phyloP scores from a whole-genome alignment of 2,329 filamentous ascomycete genomes.

The Fusarium agapanthi region DNA sequence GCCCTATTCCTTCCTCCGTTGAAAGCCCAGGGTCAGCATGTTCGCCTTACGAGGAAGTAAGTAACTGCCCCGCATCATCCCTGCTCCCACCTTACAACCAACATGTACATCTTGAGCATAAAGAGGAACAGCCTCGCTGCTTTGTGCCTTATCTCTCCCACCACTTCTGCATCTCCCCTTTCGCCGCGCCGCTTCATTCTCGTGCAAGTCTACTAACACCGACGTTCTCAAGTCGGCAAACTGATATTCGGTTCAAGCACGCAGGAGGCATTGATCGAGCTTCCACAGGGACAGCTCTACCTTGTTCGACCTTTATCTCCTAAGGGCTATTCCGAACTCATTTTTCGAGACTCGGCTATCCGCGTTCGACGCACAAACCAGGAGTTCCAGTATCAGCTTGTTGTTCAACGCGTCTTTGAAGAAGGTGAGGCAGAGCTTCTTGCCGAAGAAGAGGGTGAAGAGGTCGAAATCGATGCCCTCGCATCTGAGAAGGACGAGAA shows the following conservation, averaged over 20 bases:
- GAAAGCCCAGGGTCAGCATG: conserved; percentile 42
- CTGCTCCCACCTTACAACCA: conserved; percentile 17
- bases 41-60: conserved; percentile 52
- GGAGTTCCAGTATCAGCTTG: conserved; percentile 96
- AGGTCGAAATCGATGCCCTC: conserved; percentile 79
- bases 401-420: conserved; percentile 95
- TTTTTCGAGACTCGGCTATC: conserved; percentile 96
- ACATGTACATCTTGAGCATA: conserved; percentile 18
- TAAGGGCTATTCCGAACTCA: conserved; percentile 98
- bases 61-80: conserved; percentile 39
- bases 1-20: background rate
- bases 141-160: conserved; percentile 3
- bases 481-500: conserved; percentile 92
- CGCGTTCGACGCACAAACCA: conserved; percentile 92
- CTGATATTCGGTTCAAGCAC: conserved; percentile 87
- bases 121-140: background rate
- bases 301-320: conserved; percentile 93
- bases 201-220: conserved; percentile 17
- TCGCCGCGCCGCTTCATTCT: background rate
- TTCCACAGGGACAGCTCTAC: conserved; percentile 95
- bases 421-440: conserved; percentile 94
- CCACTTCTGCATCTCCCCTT: background rate
- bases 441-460: conserved; percentile 87
- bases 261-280: conserved; percentile 93
- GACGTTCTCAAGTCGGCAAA: conserved; percentile 74